Conservation (phyloP, 768 basidiomycete species). For the Lactifluus hygrophoroides region DNA sequence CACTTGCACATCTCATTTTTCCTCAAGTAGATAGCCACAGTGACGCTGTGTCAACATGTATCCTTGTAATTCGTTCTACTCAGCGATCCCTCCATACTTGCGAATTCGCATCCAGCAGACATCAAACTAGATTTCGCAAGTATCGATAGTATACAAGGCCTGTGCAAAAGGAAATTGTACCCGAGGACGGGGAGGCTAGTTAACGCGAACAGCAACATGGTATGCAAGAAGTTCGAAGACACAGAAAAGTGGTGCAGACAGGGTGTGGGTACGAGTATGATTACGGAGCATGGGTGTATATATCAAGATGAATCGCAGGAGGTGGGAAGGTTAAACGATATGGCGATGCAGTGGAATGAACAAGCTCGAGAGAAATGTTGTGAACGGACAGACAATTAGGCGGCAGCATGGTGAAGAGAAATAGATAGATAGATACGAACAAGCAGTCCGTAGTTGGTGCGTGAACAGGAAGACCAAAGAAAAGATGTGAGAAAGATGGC, state of each 20-base stretch:
- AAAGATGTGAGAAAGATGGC: constrained; percentile 17
- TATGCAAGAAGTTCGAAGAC: constrained; percentile 26
- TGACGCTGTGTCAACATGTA: constrained; percentile 16
- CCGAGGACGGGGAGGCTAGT: constrained; percentile 26
- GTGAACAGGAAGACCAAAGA: constrained; percentile 17
- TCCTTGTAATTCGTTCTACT: constrained; percentile 14
- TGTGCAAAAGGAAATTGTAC: constrained; percentile 24
- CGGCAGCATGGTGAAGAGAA: constrained; percentile 6
- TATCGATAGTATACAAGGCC: constrained; percentile 25
- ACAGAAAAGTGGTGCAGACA: constrained; percentile 21
- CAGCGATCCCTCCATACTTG: not conserved
- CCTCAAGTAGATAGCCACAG: constrained; percentile 3
- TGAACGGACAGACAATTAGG: constrained; percentile 19
- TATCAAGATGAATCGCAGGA: constrained; percentile 18
- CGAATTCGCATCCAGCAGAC: constrained; percentile 10
- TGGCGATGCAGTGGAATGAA: constrained; percentile 16
- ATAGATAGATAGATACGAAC: constrained; percentile 21
- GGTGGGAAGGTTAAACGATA: constrained; percentile 14
- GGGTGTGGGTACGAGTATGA: constrained; percentile 23
- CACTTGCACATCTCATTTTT: constrained; percentile 5
- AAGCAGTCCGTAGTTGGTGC: constrained; percentile 15
- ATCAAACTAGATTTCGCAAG: constrained; percentile 19
- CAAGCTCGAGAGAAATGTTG: constrained; percentile 7
- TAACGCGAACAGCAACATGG: constrained; percentile 22
- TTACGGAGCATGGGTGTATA: constrained; percentile 21